Evolutionary conservation across 1,139 yeast species (phyloP), one percentile per base, ranked within the genome.

Genomic region (Kodamaea sp.): DNA sequence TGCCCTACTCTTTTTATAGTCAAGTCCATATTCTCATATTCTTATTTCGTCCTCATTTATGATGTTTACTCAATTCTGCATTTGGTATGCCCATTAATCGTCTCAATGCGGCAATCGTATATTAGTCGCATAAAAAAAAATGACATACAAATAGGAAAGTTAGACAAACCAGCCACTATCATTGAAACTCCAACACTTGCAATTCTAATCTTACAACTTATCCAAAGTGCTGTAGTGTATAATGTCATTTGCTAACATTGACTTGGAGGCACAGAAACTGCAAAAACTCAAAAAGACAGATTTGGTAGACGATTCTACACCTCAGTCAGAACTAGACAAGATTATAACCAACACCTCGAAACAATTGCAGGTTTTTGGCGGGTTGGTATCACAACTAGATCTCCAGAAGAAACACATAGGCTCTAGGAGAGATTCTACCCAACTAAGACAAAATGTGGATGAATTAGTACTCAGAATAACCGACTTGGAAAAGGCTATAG

Each of bases 171-270:
- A n/a, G n/a, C n/a, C n/a, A n/a, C n/a, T n/a, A n/a, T n/a, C n/a
- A n/a, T n/a, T n/a, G n/a, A n/a, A n/a, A n/a, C n/a, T n/a, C n/a
- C n/a, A n/a, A n/a, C n/a, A n/a, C n/a, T n/a, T n/a, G n/a, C n/a
- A n/a, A n/a, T n/a, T n/a, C n/a, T n/a, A n/a, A n/a, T n/a, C n/a
- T n/a, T n/a, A n/a, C n/a, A n/a, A n/a, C n/a, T n/a, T n/a, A n/a
- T n/a, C n/a, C n/a, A n/a, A n/a, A n/a, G n/a, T n/a, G n/a, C n/a
- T n/a, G n/a, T n/a, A n/a, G n/a, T n/a, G 21, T 9, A 18, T 7
- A 18, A 80, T 80, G 86, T 80, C 86, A 3, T 79, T 80, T 62
- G 79, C 82, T 28, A 72, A 73, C 40, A 62, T 61, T 29, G 85
- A 79, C 53, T 43, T 76, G 9, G 85, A 79, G 51, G 76, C 83